These are phyloP conservation scores for Wallacemonas sp. DNA, from an alignment of 208 protist genomes.

Conservation along the genomic window DNA sequence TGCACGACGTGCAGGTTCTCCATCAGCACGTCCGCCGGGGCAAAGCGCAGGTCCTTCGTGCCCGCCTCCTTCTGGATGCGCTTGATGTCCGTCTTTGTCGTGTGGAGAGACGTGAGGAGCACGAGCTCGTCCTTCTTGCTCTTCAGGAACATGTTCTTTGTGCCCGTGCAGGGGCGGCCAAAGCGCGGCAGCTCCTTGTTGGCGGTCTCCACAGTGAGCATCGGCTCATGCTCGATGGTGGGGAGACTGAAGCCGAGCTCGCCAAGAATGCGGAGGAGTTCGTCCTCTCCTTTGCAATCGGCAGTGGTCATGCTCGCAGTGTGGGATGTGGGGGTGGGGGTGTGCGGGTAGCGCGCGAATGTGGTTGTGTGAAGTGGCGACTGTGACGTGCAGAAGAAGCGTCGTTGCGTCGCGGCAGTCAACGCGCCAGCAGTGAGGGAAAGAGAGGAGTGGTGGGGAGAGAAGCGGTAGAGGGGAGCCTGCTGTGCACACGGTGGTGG, in stretches of 20 bases:
- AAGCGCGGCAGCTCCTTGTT: slow-evolving; percentile 61
- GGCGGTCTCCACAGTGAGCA: slow-evolving; percentile 71
- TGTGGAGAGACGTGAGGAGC: slow-evolving; percentile 66
- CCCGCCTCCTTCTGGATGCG: slow-evolving; percentile 60
- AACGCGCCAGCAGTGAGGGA: neutral
- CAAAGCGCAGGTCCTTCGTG: slow-evolving; percentile 85
- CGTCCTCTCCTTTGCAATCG: slow-evolving; percentile 60
- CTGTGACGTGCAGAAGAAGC: neutral
- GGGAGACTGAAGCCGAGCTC: slow-evolving; percentile 44
- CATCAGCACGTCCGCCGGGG: slow-evolving; percentile 55
- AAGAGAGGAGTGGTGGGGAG: neutral
- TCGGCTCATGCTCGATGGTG: slow-evolving; percentile 71
- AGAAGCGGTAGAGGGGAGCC: neutral
- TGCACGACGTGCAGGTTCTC: slow-evolving; percentile 75
- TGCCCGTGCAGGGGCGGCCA: slow-evolving; percentile 44
- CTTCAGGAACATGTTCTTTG: slow-evolving; percentile 92
- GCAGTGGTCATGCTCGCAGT: slow-evolving; percentile 40
- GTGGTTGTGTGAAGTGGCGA: neutral
- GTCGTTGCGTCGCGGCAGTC: neutral
- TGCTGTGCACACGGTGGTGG: neutral
- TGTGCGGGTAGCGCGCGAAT: neutral
- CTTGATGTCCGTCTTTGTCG: slow-evolving; percentile 82
- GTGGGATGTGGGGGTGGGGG: neutral
- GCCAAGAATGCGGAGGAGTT: slow-evolving; percentile 52
- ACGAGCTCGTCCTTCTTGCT: slow-evolving; percentile 89